Evolutionary conservation across 768 basidiomycete genomes (phyloP), one percentile per base, ranked within the genome.

Genomic region (Termitomyces sp.): DNA sequence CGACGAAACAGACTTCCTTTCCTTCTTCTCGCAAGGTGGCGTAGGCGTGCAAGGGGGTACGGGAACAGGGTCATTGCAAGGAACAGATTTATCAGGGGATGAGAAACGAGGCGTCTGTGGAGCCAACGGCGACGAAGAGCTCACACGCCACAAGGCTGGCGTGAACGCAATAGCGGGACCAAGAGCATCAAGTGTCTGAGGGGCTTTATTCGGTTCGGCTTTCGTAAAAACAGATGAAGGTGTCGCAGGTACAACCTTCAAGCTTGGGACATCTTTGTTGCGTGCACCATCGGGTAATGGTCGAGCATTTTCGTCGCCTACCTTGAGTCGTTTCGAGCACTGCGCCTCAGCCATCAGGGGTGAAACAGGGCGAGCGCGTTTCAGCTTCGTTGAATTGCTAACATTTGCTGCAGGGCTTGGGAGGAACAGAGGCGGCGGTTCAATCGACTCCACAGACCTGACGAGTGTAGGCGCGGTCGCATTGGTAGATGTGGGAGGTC

Each of bases 81-180:
- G 33, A 37, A 40, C 40, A 42, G 12, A 22, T 12, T 20, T 22
- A 18, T 20, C 10, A 33, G 30, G 16, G n/a, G 18, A 32, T 13
- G 36, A 2, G 18, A 51, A 57, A 37, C 16, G 10, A 24, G 56
- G 24, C 1, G 18, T 3, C 13, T 44, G 48, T 8, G 6, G 24
- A 14, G 33, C 56, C 18, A 57, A 22, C 24, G 56, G 56, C 5
- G 56, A 57, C 40, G 37, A 51, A 1, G 49, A 43, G 56, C 33
- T 57, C 16, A 57, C 56, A 18, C 49, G 37, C 56, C 49, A 57
- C 18, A 57, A 40, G n/a, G 37, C 34, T 16, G 48, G 48, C n/a
- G 24, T 27, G n/a, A 51, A 40, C 8, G 37, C 20, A 9, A 51
- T 33, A 16, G 20, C 16, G 6, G 56, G 56, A 10, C 7, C 30